Conservation (phyloP, 2,329 filamentous ascomycete species). For the Hypoxylon sp. region DNA sequence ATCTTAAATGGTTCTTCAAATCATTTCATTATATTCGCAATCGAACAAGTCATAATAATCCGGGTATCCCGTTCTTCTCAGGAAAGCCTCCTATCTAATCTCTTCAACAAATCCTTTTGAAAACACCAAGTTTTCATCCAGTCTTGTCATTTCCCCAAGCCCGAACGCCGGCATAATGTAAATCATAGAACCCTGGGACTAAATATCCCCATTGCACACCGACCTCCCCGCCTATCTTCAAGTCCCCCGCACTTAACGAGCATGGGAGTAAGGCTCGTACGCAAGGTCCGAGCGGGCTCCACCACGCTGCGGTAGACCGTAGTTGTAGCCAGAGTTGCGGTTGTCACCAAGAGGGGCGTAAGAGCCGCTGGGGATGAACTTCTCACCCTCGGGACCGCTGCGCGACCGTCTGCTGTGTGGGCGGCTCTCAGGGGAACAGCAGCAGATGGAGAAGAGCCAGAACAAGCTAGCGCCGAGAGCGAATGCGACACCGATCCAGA, state of each 20-base stretch:
- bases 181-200: conserved; percentile 29
- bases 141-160: conserved; percentile 48
- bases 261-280: conserved; percentile 76
- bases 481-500: conserved; percentile 87
- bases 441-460: conserved; percentile 94
- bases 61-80: conserved; percentile 40
- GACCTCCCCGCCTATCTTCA: conserved; percentile 13
- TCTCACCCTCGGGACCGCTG: conserved; percentile 63
- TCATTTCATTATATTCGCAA: conserved; percentile 31
- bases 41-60: conserved; percentile 30
- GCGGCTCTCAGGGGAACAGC: conserved; percentile 78
- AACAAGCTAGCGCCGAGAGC: conserved; percentile 83
- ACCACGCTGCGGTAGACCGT: conserved; percentile 59
- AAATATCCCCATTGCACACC: conserved; percentile 27
- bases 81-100: conserved; percentile 26
- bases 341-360: conserved; percentile 65
- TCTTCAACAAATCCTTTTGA: conserved; percentile 24
- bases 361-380: conserved; percentile 61
- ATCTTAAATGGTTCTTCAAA: conserved; percentile 5
- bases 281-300: conserved; percentile 66
- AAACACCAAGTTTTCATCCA: conserved; percentile 35
- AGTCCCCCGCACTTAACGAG: conserved; percentile 58
- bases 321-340: conserved; percentile 55
- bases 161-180: conserved; percentile 52
- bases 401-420: conserved; percentile 50